Evolutionary conservation across 176 grass and related monocot species (phyloP), one percentile per base, ranked within the genome.

Genomic region (Phoenix roebelenii): DNA sequence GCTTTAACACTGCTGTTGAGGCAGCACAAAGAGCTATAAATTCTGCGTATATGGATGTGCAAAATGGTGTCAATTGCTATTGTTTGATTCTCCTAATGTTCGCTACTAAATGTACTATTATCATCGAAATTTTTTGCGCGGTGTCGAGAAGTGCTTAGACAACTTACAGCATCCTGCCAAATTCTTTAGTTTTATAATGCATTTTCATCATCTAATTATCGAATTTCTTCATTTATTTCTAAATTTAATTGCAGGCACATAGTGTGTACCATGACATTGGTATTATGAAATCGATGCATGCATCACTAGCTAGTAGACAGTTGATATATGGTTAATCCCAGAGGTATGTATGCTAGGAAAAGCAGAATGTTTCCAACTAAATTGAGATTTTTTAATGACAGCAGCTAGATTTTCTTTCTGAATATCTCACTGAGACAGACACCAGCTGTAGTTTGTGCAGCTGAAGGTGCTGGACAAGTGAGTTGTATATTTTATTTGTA

Each of bases 391-490:
- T 26, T 26, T 26, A 26, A 26, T 35, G 7, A 35, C 30, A 35
- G 1, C 30, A 35, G 30, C 30, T 9, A 35, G 30, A 35, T 35
- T 35, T 35, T 35, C 5, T 35, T 35, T 35, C 25, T 26, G 4
- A 26, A 26, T 3, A 26, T 26, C 25, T 26, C 4, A 26, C 4
- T 26, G 25, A 26, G 25, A 26, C 25, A 26, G 25, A 26, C 3
- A 26, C 4, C 25, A 74, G 88, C 83, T 76, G 79, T 90, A 57
- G n/a, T 90, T 68, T 95, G 90, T 63, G 70, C 87, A 52, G 83
- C 90, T 71, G 91, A 95, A 82, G 91, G 91, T 69, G 86, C 91
- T 58, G 86, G 91, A 60, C 91, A 90, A 76, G 91, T 96, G 82
- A 71, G 73, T 64, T 58, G 25, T 26, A 26, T 26, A 12, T 19